phyloP scores from a whole-genome alignment of 2,329 filamentous ascomycete species.

The Blastomyces gilchristii region DNA sequence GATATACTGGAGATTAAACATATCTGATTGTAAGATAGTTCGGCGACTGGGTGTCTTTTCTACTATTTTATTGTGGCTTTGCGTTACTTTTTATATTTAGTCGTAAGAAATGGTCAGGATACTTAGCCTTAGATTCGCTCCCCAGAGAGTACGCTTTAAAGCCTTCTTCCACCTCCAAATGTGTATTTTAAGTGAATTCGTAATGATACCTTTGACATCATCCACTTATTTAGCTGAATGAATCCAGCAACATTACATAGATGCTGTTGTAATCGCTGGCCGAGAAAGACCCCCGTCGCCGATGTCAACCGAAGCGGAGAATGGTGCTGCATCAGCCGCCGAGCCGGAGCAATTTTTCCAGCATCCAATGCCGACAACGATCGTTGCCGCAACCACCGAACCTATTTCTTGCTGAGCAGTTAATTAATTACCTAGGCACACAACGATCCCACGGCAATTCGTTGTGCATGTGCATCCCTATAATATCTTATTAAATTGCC shows the following conservation, averaged over 20 bases:
- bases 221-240: background rate
- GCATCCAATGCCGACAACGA: background rate
- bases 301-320: constrained; percentile 3
- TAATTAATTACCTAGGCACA: background rate
- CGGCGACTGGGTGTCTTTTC: constrained; percentile 2
- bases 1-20: constrained; percentile 17
- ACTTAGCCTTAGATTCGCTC: background rate
- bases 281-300: background rate
- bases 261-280: background rate
- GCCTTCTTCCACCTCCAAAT: background rate
- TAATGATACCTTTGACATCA: background rate
- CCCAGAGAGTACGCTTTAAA: background rate
- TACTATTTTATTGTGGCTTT: background rate
- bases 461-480: background rate
- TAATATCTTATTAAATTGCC: background rate
- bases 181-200: background rate
- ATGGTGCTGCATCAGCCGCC: background rate
- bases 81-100: background rate
- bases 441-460: background rate
- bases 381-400: background rate
- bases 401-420: too few species aligned
- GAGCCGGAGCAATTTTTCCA: background rate
- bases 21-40: constrained; percentile 13
- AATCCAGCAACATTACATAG: background rate
- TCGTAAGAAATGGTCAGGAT: background rate